Base-by-base conservation (phyloP, 2,329 filamentous ascomycete species). In the Cryphonectria nitschkei region DNA sequence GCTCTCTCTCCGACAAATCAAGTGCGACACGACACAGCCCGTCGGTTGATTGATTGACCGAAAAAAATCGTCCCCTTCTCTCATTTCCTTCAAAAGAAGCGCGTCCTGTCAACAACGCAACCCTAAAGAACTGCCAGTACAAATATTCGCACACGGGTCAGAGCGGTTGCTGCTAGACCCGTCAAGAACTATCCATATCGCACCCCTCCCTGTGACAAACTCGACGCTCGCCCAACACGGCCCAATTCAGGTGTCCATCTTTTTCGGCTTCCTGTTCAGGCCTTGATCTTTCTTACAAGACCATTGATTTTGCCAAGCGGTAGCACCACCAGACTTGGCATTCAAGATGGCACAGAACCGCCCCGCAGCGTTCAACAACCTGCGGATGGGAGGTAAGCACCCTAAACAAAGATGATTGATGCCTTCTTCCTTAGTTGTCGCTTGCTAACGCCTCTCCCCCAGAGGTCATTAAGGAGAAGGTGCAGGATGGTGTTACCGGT, bases 401-500 rank as follows among this genome's bases (percentile, higher is more conserved):
- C 74, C 73, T 75, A 71, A 78, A 70, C 74, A 62, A 72, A 34
- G 61, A 32, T 34, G 14, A 11, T 29, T 29, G 52, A 71, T 58
- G 2, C 19, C 22, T 29, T 39, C 26, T 72, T 60, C 68, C 68
- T 67, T 62, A 54, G 67, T 62, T 19, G 68, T 68, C 68, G 61
- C 73, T 70, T 72, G 77, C 80, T 75, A 78, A 74, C 69, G 52
- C 73, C 75, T 43, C 68, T 76, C 7, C 43, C 43, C 65, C 79
- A 98, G 96, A 99, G 88, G 93, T 98, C 75, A 94, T 99, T 81
- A 94, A 94, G 81, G 96, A 99, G 85, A 98, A 97, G 86, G 96
- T 99, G 76, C 96, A 99, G 83, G 96, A 99, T 87, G 96, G 96
- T 80, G 86, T 97, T 76, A 99, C 96, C 19, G 96, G 96, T 78